Percentiles rank a stretch among this genome's conserved stretches.
phyloP scores from a whole-genome alignment of 108 stramenopile species.

The Pseudonitzschia pungens region DNA sequence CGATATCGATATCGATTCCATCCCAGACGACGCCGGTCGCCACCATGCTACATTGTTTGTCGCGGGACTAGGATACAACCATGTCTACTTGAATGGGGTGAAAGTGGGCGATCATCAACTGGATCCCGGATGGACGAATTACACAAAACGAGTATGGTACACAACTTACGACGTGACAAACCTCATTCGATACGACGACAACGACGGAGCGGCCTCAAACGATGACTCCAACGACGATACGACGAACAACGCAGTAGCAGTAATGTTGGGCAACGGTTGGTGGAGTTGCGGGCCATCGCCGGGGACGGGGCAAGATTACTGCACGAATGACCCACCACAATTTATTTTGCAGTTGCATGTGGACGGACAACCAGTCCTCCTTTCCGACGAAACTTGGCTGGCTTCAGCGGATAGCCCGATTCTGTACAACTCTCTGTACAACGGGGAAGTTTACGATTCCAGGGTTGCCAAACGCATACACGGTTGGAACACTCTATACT shows the following conservation, averaged over 20 bases:
- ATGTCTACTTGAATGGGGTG: conserved; percentile 22
- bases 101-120: conserved; percentile 22
- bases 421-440: conserved; percentile 38
- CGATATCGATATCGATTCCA: background rate
- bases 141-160: conserved; percentile 29
- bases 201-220: background rate
- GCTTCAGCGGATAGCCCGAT: conserved; percentile 22
- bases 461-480: conserved; percentile 24
- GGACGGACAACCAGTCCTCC: conserved; percentile 24
- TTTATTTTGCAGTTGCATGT: conserved; percentile 30
- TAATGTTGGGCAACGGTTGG: conserved; percentile 38
- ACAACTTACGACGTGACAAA: conserved; percentile 22
- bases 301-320: conserved; percentile 16
- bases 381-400: conserved; percentile 12
- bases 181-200: background rate
- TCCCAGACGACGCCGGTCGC: background rate
- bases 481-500: conserved; percentile 17
- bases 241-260: conserved; percentile 23
- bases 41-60: conserved; percentile 27
- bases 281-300: conserved; percentile 24
- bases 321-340: conserved; percentile 19
- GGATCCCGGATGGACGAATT: conserved; percentile 35
- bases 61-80: conserved; percentile 27
- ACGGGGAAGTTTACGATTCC: conserved; percentile 34
- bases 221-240: background rate